Evolutionary conservation across 2,329 filamentous ascomycete genomes (phyloP).

Genomic region (Ustulina deusta): DNA sequence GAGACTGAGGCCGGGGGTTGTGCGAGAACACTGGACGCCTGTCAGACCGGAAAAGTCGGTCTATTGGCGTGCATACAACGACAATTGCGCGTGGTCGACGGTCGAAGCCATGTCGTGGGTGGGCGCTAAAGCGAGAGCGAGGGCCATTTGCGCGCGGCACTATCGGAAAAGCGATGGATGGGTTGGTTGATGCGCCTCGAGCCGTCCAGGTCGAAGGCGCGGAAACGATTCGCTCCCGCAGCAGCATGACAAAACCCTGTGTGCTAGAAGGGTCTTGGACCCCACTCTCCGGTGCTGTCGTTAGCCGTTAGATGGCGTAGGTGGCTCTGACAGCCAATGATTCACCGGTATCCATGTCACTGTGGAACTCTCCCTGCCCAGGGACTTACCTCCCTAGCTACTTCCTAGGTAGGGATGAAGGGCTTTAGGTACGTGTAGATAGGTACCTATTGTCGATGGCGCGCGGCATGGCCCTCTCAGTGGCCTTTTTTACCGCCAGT

Average conservation of each 20-base stretch:
- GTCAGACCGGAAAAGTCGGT: slow-evolving; percentile 28
- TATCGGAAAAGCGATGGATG: background rate
- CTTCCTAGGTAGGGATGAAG: background rate
- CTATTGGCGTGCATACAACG: background rate
- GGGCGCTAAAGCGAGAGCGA: slow-evolving; percentile 23
- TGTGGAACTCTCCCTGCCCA: slow-evolving; percentile 5
- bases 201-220: background rate
- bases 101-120: slow-evolving; percentile 6
- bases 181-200: slow-evolving; percentile 11
- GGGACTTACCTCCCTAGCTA: background rate
- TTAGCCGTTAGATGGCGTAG: slow-evolving; percentile 11
- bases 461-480: background rate
- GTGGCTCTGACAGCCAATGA: slow-evolving; percentile 18
- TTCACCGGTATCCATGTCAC: background rate
- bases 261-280: slow-evolving; percentile 9
- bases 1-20: background rate
- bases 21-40: slow-evolving; percentile 7
- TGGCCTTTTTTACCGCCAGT: slow-evolving; percentile 7
- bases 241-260: slow-evolving; percentile 20
- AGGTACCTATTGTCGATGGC: background rate
- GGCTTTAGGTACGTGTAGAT: background rate
- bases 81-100: slow-evolving; percentile 1
- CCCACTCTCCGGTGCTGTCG: slow-evolving; percentile 9
- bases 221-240: slow-evolving; percentile 32
- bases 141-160: slow-evolving; percentile 35